Evolutionary conservation across 2,329 filamentous ascomycete genomes (phyloP).

Genomic region (Diaporthe velutina): DNA sequence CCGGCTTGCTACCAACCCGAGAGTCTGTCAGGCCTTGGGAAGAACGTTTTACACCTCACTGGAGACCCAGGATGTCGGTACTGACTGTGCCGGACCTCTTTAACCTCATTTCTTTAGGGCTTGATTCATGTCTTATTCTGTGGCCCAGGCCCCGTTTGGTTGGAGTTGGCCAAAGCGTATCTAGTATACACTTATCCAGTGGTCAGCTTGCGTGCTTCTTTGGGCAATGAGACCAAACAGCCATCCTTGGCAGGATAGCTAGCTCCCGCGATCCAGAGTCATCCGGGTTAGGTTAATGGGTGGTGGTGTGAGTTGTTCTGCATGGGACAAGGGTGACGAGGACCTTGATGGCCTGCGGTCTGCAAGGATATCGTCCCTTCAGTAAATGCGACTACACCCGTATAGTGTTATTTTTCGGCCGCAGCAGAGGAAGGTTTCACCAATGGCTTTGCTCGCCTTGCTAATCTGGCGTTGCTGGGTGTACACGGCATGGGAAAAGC

Average conservation of each 20-base stretch:
- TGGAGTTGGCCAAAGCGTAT: neutral
- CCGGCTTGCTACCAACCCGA: neutral
- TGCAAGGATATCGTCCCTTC: slow-evolving; percentile 28
- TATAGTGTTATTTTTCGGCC: neutral
- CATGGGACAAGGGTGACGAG: slow-evolving; percentile 24
- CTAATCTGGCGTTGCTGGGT: slow-evolving; percentile 7
- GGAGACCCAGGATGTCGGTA: neutral
- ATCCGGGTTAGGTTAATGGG: neutral
- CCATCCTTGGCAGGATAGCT: neutral
- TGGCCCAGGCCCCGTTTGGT: neutral
- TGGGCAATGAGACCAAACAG: neutral
- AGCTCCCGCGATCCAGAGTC: slow-evolving; percentile 15
- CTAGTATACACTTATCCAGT: neutral
- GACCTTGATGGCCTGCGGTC: slow-evolving; percentile 29
- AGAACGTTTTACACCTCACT: neutral
- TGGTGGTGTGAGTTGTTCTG: slow-evolving; percentile 29
- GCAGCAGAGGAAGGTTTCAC: slow-evolving; percentile 15
- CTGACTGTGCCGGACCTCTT: neutral
- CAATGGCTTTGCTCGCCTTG: slow-evolving; percentile 9
- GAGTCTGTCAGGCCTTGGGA: too few relatives aligned
- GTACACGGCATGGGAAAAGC: slow-evolving; percentile 15
- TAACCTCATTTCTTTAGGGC: too few relatives aligned
- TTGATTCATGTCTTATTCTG: neutral
- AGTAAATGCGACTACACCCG: slow-evolving; percentile 14
- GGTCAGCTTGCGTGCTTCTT: neutral